Percentiles rank a stretch among this genome's conserved stretches.
Evolutionary conservation across 2,329 filamentous ascomycete genomes (phyloP).

Genomic region (Endothia cerciana): DNA sequence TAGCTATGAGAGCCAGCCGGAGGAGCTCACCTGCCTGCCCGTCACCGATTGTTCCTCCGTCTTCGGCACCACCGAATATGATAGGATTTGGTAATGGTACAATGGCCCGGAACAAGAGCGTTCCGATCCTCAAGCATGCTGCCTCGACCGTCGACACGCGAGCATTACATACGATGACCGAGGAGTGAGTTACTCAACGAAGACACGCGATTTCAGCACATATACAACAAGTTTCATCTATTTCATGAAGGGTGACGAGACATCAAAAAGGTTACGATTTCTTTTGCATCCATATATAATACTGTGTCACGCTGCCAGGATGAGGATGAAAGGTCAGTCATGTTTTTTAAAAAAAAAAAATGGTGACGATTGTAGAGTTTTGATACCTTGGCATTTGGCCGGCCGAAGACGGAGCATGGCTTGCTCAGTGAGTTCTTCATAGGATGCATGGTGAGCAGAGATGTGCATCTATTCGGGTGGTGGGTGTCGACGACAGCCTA

Average conservation of each 20-base stretch:
- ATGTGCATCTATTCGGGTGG: background rate
- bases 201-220: background rate
- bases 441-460: conserved; percentile 13
- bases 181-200: conserved; percentile 13
- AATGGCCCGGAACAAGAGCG: conserved; percentile 16
- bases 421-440: conserved; percentile 9
- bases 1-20: conserved; percentile 36
- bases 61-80: conserved; percentile 26
- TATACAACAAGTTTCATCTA: background rate
- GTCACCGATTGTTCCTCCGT: conserved; percentile 10
- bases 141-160: conserved; percentile 21
- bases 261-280: background rate
- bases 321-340: background rate
- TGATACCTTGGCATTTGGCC: background rate
- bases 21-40: conserved; percentile 21
- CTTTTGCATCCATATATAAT: conserved; percentile 3
- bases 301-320: background rate
- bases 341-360: background rate
- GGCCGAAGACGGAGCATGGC: background rate
- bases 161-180: conserved; percentile 23
- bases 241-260: background rate
- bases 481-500: conserved; percentile 5
- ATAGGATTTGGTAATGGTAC: conserved; percentile 10
- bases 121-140: conserved; percentile 25
- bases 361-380: background rate